phyloP scores from a whole-genome alignment of 2,329 filamentous ascomycete genomes.

The Sordariomycetes sp. region DNA sequence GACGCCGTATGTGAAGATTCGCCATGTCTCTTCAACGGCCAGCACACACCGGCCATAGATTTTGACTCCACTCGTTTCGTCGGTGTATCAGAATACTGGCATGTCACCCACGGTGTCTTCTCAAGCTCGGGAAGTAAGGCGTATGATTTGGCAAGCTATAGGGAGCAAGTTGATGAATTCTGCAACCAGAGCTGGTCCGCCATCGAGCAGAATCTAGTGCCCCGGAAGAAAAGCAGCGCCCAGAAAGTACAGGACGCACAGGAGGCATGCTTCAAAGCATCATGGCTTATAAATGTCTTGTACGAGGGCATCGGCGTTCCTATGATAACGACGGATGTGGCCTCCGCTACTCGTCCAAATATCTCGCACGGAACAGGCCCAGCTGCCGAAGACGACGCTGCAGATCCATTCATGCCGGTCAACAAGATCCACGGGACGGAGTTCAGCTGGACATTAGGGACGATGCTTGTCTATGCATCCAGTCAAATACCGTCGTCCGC shows the following conservation, averaged over 20 bases:
- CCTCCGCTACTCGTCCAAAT: slow-evolving; percentile 42
- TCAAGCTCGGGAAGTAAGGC: slow-evolving; percentile 50
- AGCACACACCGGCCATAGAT: slow-evolving; percentile 90
- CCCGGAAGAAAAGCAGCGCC: slow-evolving; percentile 62
- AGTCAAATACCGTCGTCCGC: slow-evolving; percentile 66
- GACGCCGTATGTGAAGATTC: slow-evolving; percentile 72
- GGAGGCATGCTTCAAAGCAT: slow-evolving; percentile 94
- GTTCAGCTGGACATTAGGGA: slow-evolving; percentile 93
- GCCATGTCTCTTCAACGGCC: slow-evolving; percentile 82
- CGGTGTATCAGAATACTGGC: slow-evolving; percentile 97
- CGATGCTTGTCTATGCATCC: slow-evolving; percentile 90
- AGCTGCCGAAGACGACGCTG: slow-evolving; percentile 62
- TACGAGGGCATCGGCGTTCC: slow-evolving; percentile 95
- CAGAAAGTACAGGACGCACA: slow-evolving; percentile 70
- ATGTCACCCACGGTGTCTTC: slow-evolving; percentile 93
- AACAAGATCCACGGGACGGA: slow-evolving; percentile 87
- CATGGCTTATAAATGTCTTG: slow-evolving; percentile 93
- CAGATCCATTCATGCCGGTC: slow-evolving; percentile 83
- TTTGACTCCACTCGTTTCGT: slow-evolving; percentile 97
- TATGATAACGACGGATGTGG: slow-evolving; percentile 62
- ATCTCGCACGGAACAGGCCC: slow-evolving; percentile 60
- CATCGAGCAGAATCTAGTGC: slow-evolving; percentile 56
- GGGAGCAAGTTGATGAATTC: slow-evolving; percentile 73
- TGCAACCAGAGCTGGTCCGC: slow-evolving; percentile 74
- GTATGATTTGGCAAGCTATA: slow-evolving; percentile 86